A percentile compares a stretch with the other conserved stretches of the same genome.
phyloP scores from a whole-genome alignment of 306 rosid species.

The Myrica gale region DNA sequence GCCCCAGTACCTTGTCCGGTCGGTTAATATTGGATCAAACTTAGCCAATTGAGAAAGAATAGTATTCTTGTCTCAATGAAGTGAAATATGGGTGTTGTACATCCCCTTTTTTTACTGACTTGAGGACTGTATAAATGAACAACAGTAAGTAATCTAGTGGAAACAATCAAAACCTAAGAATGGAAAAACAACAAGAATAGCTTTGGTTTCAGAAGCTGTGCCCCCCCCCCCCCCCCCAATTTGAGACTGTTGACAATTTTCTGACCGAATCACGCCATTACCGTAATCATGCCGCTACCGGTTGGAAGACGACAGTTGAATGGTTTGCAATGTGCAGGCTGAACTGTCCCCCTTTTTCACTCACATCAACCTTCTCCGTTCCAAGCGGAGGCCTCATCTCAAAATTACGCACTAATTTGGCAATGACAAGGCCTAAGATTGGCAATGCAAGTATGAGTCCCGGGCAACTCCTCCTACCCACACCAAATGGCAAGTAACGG shows the following conservation, averaged over 20 bases:
- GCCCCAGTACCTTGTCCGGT: too few species aligned
- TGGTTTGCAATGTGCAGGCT: constrained; percentile 76
- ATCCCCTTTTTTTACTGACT: background rate
- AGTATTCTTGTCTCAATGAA: background rate
- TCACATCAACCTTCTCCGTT: constrained; percentile 51
- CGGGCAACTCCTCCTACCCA: constrained; percentile 88
- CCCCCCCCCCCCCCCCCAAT: too few species aligned
- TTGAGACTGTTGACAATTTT: background rate
- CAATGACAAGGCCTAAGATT: constrained; percentile 59
- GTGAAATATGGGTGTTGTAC: background rate
- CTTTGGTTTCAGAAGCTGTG: background rate
- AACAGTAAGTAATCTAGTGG: background rate
- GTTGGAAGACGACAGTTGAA: constrained; percentile 48
- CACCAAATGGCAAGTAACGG: constrained; percentile 71
- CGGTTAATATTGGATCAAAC: too few species aligned
- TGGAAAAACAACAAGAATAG: background rate
- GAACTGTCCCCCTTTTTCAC: constrained; percentile 77
- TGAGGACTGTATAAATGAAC: background rate
- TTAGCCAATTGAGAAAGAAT: too few species aligned
- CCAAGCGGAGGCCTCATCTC: constrained; percentile 45
- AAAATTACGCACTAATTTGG: constrained; percentile 59
- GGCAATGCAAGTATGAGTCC: constrained; percentile 85
- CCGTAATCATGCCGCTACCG: constrained; percentile 15
- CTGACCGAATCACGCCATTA: too few species aligned
- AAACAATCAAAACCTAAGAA: background rate